Evolutionary conservation across 2,329 filamentous ascomycete species (phyloP), one percentile per base, ranked within the genome.

Genomic region (Thyridium curvatum): DNA sequence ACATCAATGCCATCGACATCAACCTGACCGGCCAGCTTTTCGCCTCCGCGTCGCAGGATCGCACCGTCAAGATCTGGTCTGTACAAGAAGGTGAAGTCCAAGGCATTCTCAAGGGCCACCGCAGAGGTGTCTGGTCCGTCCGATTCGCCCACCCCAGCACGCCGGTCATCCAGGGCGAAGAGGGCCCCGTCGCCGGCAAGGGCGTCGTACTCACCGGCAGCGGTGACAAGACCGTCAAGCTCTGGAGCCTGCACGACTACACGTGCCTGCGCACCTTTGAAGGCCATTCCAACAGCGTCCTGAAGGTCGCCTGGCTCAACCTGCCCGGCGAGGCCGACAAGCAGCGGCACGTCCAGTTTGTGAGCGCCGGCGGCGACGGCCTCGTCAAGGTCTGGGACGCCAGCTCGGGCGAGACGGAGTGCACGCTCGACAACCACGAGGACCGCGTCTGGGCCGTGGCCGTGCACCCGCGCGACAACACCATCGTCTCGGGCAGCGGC

Each of bases 341-440:
- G 55, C 74, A 74, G 46, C 74, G 76, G 17, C 44, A 41, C 12
- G 69, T 86, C 1, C 79, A 86, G 42, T 78, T 96, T 41, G 88
- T 86, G 28, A 94, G 85, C 48, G 90, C 93, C 12, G 93, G 86
- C 30, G 90, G 89, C 42, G 94, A 98, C 60, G 93, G 93, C 2
- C 74, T 98, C 4, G 89, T 98, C 42, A 98, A 97, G 64, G 79
- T 98, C 26, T 98, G 93, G 93, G 87, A 95, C 51, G 84, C 86
- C 12, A 84, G 84, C 54, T 82, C 76, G 2, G 89, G 90, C 34
- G 93, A 97, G 60, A 72, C 82, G 3, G 87, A 90, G 49, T 84
- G 85, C 47, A 98, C 93, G 0, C 74, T 98, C 4, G 93, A 98
- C 64, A 97, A 97, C 62, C 93, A 98, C 60, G 89, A 89, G 52